These are phyloP conservation scores for Dryadomyces quercus-mongolicae DNA, from an alignment of 2,329 filamentous ascomycete genomes.

Conservation along the genomic window DNA sequence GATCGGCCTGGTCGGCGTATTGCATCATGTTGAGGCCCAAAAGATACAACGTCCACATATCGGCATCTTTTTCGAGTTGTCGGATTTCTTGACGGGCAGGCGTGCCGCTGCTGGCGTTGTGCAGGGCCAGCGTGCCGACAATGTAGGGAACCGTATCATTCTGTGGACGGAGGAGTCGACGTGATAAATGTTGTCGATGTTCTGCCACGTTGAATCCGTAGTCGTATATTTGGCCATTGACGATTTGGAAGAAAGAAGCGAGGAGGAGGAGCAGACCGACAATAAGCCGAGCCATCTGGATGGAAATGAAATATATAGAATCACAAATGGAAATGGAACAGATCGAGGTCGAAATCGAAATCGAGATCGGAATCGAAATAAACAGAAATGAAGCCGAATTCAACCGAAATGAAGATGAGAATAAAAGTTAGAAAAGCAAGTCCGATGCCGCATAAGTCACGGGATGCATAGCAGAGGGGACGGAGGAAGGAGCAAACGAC, in stretches of 20 bases:
- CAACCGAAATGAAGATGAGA: too few species aligned
- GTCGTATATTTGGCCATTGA: constrained; percentile 24
- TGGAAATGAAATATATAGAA: not conserved
- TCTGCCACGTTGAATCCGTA: constrained; percentile 32
- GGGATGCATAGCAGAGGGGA: too few species aligned
- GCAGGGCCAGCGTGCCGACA: constrained; percentile 27
- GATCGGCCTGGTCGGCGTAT: constrained; percentile 46
- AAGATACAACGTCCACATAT: constrained; percentile 67
- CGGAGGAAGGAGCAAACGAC: too few species aligned
- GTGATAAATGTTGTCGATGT: constrained; percentile 19
- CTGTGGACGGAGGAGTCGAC: constrained; percentile 22
- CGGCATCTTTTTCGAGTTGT: constrained; percentile 47
- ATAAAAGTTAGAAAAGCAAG: not conserved
- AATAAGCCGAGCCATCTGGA: not conserved
- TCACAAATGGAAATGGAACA: not conserved
- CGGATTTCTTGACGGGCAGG: constrained; percentile 54
- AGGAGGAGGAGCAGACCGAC: not conserved
- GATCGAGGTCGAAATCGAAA: too few species aligned
- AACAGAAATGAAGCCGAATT: too few species aligned
- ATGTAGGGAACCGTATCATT: constrained; percentile 22
- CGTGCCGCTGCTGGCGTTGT: constrained; percentile 17
- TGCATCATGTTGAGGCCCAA: constrained; percentile 64
- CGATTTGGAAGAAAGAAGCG: not conserved
- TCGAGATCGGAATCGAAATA: too few species aligned
- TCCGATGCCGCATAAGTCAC: not conserved